These are phyloP conservation scores for Alternaria sp. DNA, from an alignment of 2,329 filamentous ascomycete genomes.

Conservation along the genomic window DNA sequence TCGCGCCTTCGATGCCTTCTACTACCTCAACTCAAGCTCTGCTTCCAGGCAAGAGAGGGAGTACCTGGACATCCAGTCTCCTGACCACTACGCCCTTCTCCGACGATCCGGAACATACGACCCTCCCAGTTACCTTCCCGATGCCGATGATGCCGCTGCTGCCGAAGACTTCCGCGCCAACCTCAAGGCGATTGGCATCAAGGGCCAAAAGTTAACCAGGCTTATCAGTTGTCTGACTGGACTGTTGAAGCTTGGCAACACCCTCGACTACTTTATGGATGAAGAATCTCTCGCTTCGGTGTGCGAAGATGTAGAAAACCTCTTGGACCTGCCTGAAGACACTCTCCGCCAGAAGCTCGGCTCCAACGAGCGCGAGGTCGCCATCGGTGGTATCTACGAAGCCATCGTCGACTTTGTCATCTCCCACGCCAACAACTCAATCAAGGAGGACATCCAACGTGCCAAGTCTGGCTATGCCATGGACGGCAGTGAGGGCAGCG, in stretches of 20 bases:
- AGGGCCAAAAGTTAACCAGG: conserved; percentile 79
- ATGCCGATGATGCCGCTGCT: conserved; percentile 88
- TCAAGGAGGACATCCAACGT: conserved; percentile 74
- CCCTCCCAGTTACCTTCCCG: conserved; percentile 86
- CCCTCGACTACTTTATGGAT: conserved; percentile 82
- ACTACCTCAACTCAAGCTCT: conserved; percentile 91
- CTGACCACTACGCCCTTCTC: conserved; percentile 78
- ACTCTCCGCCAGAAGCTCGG: conserved; percentile 78
- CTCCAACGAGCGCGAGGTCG: conserved; percentile 80
- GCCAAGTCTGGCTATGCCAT: conserved; percentile 72
- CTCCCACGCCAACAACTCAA: conserved; percentile 83
- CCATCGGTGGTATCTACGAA: conserved; percentile 90
- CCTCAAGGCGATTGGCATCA: conserved; percentile 91
- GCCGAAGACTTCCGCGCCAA: conserved; percentile 91
- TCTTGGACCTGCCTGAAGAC: conserved; percentile 87
- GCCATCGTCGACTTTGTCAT: conserved; percentile 95
- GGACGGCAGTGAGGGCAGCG: conserved; percentile 62
- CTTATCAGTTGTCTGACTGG: conserved; percentile 86
- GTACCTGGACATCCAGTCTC: conserved; percentile 79
- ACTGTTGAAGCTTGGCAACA: conserved; percentile 89
- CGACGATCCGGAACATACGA: conserved; percentile 83
- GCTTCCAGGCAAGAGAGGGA: conserved; percentile 89
- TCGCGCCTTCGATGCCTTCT: conserved; percentile 96
- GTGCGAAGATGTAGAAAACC: conserved; percentile 86
- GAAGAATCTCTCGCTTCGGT: conserved; percentile 83